Evolutionary conservation across 257 asterid genomes (phyloP), one percentile per base, ranked within the genome.

Genomic region (Lycium ferocissimum): DNA sequence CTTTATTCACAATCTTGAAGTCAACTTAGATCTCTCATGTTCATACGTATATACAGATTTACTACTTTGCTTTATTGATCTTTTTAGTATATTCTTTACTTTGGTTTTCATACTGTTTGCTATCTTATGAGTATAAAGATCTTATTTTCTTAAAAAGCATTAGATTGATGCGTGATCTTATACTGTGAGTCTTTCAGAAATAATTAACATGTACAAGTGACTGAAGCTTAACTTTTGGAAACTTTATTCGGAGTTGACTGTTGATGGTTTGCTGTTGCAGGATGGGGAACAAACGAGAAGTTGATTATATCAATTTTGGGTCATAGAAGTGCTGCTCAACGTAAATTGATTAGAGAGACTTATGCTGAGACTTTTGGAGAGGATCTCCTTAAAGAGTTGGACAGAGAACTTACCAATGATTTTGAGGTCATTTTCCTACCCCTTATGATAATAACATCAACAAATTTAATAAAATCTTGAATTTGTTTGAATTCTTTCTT

Each of bases 251-350:
- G 43, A 33, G 13, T n/a, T n/a, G n/a, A n/a, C n/a, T n/a, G n/a
- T n/a, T n/a, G n/a, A n/a, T n/a, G n/a, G n/a, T 9, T 72, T 8
- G 22, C 3, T 49, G 83, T 87, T 83, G 84, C 87, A 96, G 98
- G 99, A 88, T 96, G 99, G 99, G 99, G 99, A 85, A 96, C 98
- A 14, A 96, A 96, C 9, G 99, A 96, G 93, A 91, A 79, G 75
- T 93, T 94, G 98, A 93, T 94, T 92, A 92, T 96, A 82, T 92
- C 96, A 6, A 96, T 96, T 85, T 91, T 94, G 93, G 98, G 90
- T 80, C 98, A 94, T 84, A 91, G 99, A 87, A 92, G 90, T 86
- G 98, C 98, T 15, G 86, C 90, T 72, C 98, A 96, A 35, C 91
- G 98, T 70, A 96, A 90, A 88, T 18, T 75, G 57, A 96, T 94